Evolutionary conservation across 2,329 filamentous ascomycete species (phyloP).

Genomic region (Huntiella decipiens): DNA sequence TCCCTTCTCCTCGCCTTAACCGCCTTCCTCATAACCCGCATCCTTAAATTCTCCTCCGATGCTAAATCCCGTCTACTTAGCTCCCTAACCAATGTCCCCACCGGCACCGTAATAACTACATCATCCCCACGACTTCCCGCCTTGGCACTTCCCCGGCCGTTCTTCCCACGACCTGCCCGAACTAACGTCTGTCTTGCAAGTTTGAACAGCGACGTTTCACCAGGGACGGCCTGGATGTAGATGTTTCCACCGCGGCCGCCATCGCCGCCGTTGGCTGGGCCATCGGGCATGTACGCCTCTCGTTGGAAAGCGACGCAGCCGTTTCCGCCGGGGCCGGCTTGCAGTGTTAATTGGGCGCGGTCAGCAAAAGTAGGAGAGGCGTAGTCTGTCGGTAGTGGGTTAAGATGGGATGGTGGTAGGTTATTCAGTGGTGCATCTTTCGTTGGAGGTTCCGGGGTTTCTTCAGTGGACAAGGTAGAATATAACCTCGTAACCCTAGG

Average conservation of each 20-base stretch:
- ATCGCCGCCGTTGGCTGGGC: slow-evolving; percentile 86
- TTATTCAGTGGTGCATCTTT: slow-evolving; percentile 19
- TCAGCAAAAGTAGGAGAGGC: slow-evolving; percentile 69
- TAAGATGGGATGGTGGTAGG: slow-evolving; percentile 38
- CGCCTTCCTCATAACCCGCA: slow-evolving; percentile 18
- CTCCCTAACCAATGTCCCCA: slow-evolving; percentile 80
- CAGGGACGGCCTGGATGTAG: slow-evolving; percentile 82
- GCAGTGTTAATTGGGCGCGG: slow-evolving; percentile 57
- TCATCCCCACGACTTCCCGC: slow-evolving; percentile 72
- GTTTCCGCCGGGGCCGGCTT: slow-evolving; percentile 67
- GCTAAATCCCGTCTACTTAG: slow-evolving; percentile 60
- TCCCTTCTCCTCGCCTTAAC: slow-evolving; percentile 19
- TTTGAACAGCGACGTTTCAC: slow-evolving; percentile 87
- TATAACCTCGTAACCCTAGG: too few relatives aligned
- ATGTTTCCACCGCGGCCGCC: slow-evolving; percentile 81
- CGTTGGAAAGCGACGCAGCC: slow-evolving; percentile 89
- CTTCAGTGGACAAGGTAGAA: too few relatives aligned
- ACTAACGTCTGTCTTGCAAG: slow-evolving; percentile 58
- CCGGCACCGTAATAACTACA: slow-evolving; percentile 71
- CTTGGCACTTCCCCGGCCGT: slow-evolving; percentile 54
- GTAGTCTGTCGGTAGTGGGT: slow-evolving; percentile 73
- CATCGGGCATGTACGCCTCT: slow-evolving; percentile 75
- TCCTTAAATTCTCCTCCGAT: slow-evolving; percentile 36
- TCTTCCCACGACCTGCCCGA: slow-evolving; percentile 56
- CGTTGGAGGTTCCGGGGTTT: too few relatives aligned